Evolutionary conservation across 768 basidiomycete species (phyloP).

Genomic region (Dentipellis fragilis): DNA sequence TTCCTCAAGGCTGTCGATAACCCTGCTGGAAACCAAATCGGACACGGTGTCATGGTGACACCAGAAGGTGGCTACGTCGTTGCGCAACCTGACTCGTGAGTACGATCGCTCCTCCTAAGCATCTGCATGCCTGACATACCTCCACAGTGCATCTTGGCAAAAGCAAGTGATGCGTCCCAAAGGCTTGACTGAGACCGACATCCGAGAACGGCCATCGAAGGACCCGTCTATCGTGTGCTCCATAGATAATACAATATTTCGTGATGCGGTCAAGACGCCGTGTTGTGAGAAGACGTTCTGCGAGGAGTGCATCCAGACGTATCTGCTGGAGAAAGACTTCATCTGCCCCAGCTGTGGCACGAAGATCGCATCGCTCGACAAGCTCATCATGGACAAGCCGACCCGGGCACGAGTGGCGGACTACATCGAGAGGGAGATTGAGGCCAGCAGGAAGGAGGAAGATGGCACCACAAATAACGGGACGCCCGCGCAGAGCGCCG

Average conservation of each 20-base stretch:
- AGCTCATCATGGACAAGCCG: conserved; percentile 70
- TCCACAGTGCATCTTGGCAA: conserved; percentile 81
- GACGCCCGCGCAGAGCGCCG: neutral
- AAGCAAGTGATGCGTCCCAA: conserved; percentile 77
- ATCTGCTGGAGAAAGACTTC: conserved; percentile 92
- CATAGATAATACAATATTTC: conserved; percentile 87
- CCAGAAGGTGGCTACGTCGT: conserved; percentile 98
- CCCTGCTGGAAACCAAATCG: conserved; percentile 58
- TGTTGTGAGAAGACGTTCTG: conserved; percentile 89
- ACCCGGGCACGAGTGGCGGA: conserved; percentile 68
- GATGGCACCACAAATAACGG: conserved; percentile 14
- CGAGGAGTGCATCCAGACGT: conserved; percentile 94
- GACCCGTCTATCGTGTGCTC: conserved; percentile 78
- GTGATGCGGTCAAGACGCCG: conserved; percentile 91
- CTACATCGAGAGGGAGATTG: conserved; percentile 75
- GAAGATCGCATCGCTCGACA: conserved; percentile 84
- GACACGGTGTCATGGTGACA: conserved; percentile 94
- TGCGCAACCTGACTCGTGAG: conserved; percentile 92
- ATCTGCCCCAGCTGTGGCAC: conserved; percentile 84
- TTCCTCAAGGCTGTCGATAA: conserved; percentile 96
- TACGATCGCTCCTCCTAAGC: conserved; percentile 12
- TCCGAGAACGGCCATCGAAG: conserved; percentile 75
- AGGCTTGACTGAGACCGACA: conserved; percentile 76
- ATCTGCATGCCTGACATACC: neutral
- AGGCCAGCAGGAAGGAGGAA: conserved; percentile 62